These are phyloP conservation scores for Abelmoschus esculentus DNA, from an alignment of 345 rosid species.

Conservation along the genomic window DNA sequence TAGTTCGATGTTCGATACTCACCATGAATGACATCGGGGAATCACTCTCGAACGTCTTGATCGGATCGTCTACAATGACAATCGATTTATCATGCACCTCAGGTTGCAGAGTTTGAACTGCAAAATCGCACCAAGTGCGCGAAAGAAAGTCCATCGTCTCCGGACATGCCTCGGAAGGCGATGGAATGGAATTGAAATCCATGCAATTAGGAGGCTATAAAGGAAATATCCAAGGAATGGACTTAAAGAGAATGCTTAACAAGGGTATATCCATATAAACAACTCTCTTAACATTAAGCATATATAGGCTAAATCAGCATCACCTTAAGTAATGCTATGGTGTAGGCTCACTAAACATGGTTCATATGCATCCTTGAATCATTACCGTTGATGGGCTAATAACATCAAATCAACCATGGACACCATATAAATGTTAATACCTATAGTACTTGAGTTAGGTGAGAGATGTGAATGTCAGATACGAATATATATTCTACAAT, in stretches of 20 bases:
- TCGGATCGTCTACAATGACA: conserved; percentile 35
- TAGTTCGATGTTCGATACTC: conserved; percentile 4
- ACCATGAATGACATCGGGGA: conserved; percentile 39
- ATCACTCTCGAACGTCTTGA: conserved; percentile 37
- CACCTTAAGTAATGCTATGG: background rate
- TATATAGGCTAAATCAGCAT: conserved; percentile 5
- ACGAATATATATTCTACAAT: background rate
- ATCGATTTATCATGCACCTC: conserved; percentile 37
- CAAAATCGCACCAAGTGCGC: conserved; percentile 77
- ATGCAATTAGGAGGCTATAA: conserved; percentile 9
- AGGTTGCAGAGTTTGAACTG: conserved; percentile 74
- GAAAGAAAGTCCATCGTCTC: conserved; percentile 92
- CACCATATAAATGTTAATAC: background rate
- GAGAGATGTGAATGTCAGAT: background rate
- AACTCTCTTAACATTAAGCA: conserved; percentile 18
- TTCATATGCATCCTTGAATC: conserved; percentile 12
- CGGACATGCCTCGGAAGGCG: conserved; percentile 83
- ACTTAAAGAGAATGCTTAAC: conserved; percentile 6
- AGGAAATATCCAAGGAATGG: conserved; percentile 1
- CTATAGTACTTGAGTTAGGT: background rate
- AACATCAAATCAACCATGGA: background rate
- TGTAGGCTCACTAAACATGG: background rate
- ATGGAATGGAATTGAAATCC: conserved; percentile 31
- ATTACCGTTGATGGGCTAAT: conserved; percentile 6
- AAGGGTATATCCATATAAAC: conserved; percentile 11